phyloP scores from a whole-genome alignment of 2,329 filamentous ascomycete species.

The Diaporthe citri region DNA sequence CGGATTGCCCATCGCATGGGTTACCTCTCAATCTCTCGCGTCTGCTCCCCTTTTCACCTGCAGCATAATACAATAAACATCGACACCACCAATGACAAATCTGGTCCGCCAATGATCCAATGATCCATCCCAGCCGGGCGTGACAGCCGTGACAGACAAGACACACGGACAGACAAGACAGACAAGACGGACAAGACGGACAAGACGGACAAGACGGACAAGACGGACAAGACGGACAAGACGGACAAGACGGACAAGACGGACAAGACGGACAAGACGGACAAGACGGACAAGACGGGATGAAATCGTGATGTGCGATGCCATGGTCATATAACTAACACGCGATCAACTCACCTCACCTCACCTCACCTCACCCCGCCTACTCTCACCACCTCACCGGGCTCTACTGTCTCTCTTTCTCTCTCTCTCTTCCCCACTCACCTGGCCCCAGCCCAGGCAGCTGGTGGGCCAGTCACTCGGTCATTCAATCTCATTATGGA shows the following conservation, averaged over 20 bases:
- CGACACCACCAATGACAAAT: slow-evolving; percentile 14
- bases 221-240: neutral
- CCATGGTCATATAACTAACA: neutral
- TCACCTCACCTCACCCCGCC: neutral
- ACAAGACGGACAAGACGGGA: neutral
- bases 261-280: neutral
- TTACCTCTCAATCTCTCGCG: slow-evolving; percentile 18
- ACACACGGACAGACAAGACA: neutral
- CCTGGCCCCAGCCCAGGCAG: neutral
- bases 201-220: neutral
- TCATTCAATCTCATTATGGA: slow-evolving; percentile 42
- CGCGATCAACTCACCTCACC: neutral
- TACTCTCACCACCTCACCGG: neutral
- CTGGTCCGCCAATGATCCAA: neutral
- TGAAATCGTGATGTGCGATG: neutral
- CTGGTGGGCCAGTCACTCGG: neutral
- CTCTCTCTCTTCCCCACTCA: neutral
- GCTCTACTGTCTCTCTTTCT: neutral
- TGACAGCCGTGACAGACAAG: neutral
- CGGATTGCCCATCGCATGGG: slow-evolving; percentile 12
- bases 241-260: neutral
- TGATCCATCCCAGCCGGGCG: neutral
- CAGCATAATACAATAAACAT: slow-evolving; percentile 8
- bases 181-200: neutral
- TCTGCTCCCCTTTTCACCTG: slow-evolving; percentile 15